A percentile compares a stretch with the other conserved stretches of the same genome.
phyloP scores from a whole-genome alignment of 371 early-diverging fungal species.

The Mucor piriformis region DNA sequence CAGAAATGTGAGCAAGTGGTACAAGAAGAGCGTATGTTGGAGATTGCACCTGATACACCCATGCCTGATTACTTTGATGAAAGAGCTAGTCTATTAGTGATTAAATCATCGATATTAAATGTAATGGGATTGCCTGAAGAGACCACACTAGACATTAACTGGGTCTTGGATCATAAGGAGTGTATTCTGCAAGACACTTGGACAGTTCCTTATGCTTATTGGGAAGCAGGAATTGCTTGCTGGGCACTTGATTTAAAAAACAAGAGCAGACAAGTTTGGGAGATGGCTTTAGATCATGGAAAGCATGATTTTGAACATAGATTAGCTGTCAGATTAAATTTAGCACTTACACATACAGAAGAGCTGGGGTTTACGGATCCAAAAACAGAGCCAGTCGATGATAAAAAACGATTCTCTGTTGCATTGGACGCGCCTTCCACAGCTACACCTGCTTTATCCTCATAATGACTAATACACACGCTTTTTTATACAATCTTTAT shows the following conservation, averaged over 20 bases:
- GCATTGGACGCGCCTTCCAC: conserved; percentile 3
- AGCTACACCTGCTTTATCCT: neutral
- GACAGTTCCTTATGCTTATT: conserved; percentile 62
- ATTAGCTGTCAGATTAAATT: conserved; percentile 44
- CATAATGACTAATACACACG: neutral
- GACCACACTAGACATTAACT: conserved; percentile 45
- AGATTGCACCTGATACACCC: conserved; percentile 40
- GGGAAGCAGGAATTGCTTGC: conserved; percentile 53
- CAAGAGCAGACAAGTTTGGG: conserved; percentile 43
- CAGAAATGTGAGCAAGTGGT: conserved; percentile 35
- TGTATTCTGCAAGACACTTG: conserved; percentile 53
- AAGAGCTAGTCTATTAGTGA: conserved; percentile 37
- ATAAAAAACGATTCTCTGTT: conserved; percentile 37
- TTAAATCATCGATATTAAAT: conserved; percentile 44
- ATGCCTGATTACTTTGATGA: conserved; percentile 49
- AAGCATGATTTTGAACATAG: conserved; percentile 50
- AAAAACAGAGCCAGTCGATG: conserved; percentile 26
- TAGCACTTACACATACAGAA: conserved; percentile 34
- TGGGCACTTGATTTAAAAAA: conserved; percentile 34
- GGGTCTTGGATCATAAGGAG: conserved; percentile 59
- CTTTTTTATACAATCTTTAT: neutral
- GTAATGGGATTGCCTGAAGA: conserved; percentile 25
- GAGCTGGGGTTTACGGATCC: conserved; percentile 33
- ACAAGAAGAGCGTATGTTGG: conserved; percentile 40
- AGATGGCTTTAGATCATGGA: conserved; percentile 39